Base-by-base conservation (phyloP, 805 yeast genomes). In the Cyberlindnera americana region DNA sequence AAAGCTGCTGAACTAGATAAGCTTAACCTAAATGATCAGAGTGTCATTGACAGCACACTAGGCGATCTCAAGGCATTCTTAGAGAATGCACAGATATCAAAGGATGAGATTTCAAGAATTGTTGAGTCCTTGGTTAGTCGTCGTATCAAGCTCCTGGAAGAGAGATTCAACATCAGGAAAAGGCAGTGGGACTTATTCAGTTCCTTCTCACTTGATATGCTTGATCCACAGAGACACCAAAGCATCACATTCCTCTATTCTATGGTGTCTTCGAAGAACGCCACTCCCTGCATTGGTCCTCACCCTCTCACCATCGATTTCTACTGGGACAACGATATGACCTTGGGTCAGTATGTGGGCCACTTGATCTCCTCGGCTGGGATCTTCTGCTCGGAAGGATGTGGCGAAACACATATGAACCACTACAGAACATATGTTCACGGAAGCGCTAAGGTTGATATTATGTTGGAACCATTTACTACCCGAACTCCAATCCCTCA, bases 221-320 rank as follows among this genome's bases (percentile, higher is more conserved):
- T 73, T 48, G 93, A 76, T 28, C 85, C 89, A 0, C 74, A 75
- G 15, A 69, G 72, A 29, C 96, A 91, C 56, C 95, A 88, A 53
- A 83, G 76, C 50, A 77, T 95, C 22, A 76, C 84, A 6, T 76
- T 88, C 12, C 65, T 91, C 18, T 87, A 83, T 53, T 84, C 95
- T 1, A 77, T 87, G 65, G 91, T 89, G 1, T 84, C 91, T 4
- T 76, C 81, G 8, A 83, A 81, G 52, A 83, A 87, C 29, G 84
- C 95, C 0, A 88, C 95, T 0, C 97, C 97, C 0, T 93, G 99
- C 54, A 68, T 80, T 29, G 98, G 98, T 0, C 99, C 99, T 0
- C 87, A 78, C 40, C 68, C 79, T n/a, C 78, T 86, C 24, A 77
- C 81, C 2, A 81, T 90, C 35, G 96, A 90, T 46, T 95, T 73